Base-by-base conservation (phyloP, 2,329 filamentous ascomycete species). In the Sporothrix pallida region DNA sequence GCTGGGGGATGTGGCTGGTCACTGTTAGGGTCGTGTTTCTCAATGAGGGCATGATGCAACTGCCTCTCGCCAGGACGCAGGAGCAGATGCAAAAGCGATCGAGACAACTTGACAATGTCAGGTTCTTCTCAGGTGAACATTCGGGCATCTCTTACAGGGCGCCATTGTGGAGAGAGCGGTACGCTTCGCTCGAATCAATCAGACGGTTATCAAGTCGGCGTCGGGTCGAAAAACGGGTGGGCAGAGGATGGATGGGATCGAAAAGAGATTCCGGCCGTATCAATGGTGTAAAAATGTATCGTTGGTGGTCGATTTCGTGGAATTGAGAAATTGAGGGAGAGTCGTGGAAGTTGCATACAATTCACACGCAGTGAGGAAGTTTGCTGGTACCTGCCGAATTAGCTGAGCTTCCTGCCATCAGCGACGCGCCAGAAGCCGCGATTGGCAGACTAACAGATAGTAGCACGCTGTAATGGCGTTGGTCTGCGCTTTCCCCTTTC, bases 131-230 rank as follows among this genome's bases (percentile, higher is more conserved):
- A 5, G 62, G 3, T 23, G 4, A 23, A 56, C 20, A 20, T 15
- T 23, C n/a, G 46, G 56, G 26, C 20, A 74, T 52, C 67, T 52
- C 75, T 73, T 75, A 76, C 75, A 68, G 48, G 75, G 75, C 54
- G 75, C 75, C 75, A 76, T 76, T 58, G 54, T 68, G 20, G 23
- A 52, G 42, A 54, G 46, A 69, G 65, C 46, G 48, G 26, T 48
- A 52, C 65, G 26, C 65, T 37, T 54, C 65, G 63, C 63, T 50
- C 63, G 44, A 67, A 67, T 63, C 12, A 48, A 67, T 48, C 63
- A 67, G 23, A n/a, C 48, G 26, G 67, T 17, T 7, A 26, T 69
- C 46, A 20, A 56, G 67, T 54, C 48, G 46, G 23, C 26, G 46
- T 42, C 67, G 31, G 31, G 7, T 37, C 31, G 31, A 37, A 13